Base-by-base conservation (phyloP, 2,329 filamentous ascomycete species). In the Epichloe festucae region DNA sequence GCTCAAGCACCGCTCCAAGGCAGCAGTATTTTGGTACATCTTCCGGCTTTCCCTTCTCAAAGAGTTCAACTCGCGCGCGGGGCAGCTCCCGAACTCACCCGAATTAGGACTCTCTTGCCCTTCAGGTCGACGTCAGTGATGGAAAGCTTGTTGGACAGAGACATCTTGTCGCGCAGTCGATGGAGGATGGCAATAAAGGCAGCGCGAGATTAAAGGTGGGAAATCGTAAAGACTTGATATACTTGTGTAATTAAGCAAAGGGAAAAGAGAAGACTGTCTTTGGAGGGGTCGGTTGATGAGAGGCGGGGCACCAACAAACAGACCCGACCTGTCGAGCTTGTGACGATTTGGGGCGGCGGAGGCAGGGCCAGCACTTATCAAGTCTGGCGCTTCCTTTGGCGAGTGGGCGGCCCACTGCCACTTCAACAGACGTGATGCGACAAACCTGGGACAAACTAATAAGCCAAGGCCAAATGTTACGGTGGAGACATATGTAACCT, bases 81-180 rank as follows among this genome's bases (percentile, higher is more conserved):
- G 23, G 34, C 40, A 52, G 45, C 35, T 52, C 47, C 52, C 52
- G 50, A 55, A 76, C 87, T 71, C 79, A 95, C 93, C 67, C 93
- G 87, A 70, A 98, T 96, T 65, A 98, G 80, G 72, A 97, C 93
- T 65, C 90, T 84, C 84, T 98, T 98, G 81, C 79, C 91, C 82
- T 95, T 95, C 73, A 98, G 79, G 73, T 98, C 90, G 65, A 95
- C 84, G 68, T 98, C 91, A 60, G 83, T 87, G 73, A 98, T 96
- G 62, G 89, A 87, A 64, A 98, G 87, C 81, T 98, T 98, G 82
- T 84, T 96, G 64, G 90, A 87, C 69, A 98, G 88, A 83, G 93
- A 97, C 93, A 98, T 98, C 55, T 64, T 82, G 67, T 58, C 54
- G 51, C 23, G 46, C n/a, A 42, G 41, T 52, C 17, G 46, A 39